Percentiles rank a stretch among this genome's conserved stretches.
These are phyloP conservation scores for Annulohypoxylon truncatum DNA, from an alignment of 2,329 filamentous ascomycete species.

Conservation along the genomic window DNA sequence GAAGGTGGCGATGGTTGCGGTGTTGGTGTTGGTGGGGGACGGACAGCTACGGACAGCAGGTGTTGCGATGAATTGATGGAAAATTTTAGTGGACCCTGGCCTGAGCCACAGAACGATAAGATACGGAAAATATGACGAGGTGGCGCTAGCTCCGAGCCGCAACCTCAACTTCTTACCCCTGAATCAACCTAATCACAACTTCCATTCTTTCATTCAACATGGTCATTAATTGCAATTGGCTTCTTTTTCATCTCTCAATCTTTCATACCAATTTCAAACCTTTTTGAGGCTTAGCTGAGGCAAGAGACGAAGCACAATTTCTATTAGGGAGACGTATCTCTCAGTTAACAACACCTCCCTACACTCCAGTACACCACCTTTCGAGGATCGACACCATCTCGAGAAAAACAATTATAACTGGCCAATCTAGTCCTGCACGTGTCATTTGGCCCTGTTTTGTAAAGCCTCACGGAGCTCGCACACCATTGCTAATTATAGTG, in stretches of 20 bases:
- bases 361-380: neutral
- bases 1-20: neutral
- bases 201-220: neutral
- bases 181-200: neutral
- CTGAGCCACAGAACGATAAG: slow-evolving; percentile 16
- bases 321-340: neutral
- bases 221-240: neutral
- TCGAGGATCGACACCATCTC: neutral
- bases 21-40: slow-evolving; percentile 6
- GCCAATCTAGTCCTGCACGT: neutral
- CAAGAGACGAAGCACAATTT: neutral
- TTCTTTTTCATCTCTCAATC: neutral
- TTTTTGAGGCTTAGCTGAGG: neutral
- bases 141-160: slow-evolving; percentile 8
- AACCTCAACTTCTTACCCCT: slow-evolving; percentile 5
- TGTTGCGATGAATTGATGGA: slow-evolving; percentile 12
- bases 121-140: neutral
- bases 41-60: too few species aligned
- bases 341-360: neutral
- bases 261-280: neutral
- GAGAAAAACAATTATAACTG: neutral
- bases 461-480: neutral
- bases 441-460: neutral
- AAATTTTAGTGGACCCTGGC: slow-evolving; percentile 34
- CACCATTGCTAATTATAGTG: neutral